phyloP scores from a whole-genome alignment of 108 stramenopile species.

The Pseudonitzschia pungens region DNA sequence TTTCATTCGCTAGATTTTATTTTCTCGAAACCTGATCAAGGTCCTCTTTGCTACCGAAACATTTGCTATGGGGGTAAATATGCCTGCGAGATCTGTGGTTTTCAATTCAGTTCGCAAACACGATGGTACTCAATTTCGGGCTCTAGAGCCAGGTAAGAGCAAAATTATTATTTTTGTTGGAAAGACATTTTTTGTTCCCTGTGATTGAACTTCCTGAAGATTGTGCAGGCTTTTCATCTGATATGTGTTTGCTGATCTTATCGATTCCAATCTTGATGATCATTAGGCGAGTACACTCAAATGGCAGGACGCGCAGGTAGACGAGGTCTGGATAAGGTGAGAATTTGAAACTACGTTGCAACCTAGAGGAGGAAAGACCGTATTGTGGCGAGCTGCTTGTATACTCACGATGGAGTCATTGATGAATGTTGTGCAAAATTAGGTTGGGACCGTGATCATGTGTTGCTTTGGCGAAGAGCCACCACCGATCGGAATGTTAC shows the following conservation, averaged over 20 bases:
- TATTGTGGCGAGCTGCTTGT: neutral
- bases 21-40: conserved; percentile 91
- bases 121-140: conserved; percentile 89
- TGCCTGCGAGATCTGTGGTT: conserved; percentile 96
- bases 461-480: conserved; percentile 77
- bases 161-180: neutral
- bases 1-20: conserved; percentile 62
- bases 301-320: conserved; percentile 98
- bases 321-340: conserved; percentile 87
- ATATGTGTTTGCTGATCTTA: neutral
- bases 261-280: neutral
- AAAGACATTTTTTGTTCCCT: neutral
- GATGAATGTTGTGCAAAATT: neutral
- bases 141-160: conserved; percentile 55
- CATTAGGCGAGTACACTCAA: conserved; percentile 90
- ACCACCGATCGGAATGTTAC: conserved; percentile 61
- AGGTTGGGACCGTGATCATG: conserved; percentile 76
- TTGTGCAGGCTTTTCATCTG: neutral
- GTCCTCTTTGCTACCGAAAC: conserved; percentile 98
- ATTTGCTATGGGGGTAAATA: conserved; percentile 99
- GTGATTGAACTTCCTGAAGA: neutral
- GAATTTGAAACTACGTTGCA: neutral
- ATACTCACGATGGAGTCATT: neutral
- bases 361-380: neutral
- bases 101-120: conserved; percentile 95